A percentile compares a stretch with the other conserved stretches of the same genome.
Conservation (phyloP, 208 protist species). For the Strigomonas culicis region DNA sequence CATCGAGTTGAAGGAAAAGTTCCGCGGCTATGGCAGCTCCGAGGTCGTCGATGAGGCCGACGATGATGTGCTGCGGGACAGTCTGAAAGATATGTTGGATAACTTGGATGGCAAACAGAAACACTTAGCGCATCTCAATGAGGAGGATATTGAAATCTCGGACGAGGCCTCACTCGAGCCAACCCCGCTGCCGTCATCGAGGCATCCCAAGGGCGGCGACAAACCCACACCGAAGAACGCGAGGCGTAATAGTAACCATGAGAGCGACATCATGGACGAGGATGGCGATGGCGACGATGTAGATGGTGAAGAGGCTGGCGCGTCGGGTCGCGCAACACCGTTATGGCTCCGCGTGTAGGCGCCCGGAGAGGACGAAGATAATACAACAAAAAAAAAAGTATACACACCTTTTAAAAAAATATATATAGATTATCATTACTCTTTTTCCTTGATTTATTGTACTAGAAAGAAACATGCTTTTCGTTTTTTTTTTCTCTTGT, state of each 20-base stretch:
- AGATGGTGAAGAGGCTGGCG: conserved; percentile 4
- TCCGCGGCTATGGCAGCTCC: not conserved
- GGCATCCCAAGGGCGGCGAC: too few relatives aligned
- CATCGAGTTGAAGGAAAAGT: not conserved
- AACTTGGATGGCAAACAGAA: conserved; percentile 4
- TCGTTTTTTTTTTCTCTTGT: conserved; percentile 9
- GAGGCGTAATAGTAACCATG: not conserved
- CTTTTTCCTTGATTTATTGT: conserved; percentile 2
- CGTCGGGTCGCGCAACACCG: not conserved
- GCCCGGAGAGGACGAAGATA: not conserved
- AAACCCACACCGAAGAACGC: not conserved
- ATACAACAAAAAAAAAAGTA: conserved; percentile 4
- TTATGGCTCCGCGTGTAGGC: not conserved
- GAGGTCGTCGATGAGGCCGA: not conserved
- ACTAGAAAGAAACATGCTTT: not conserved
- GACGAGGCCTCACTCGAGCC: too few relatives aligned
- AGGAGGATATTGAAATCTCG: too few relatives aligned
- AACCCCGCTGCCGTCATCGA: too few relatives aligned
- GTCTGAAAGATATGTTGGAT: conserved; percentile 1
- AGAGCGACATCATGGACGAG: not conserved
- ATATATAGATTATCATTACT: not conserved
- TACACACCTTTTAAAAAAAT: not conserved
- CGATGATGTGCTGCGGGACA: not conserved
- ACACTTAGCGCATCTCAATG: too few relatives aligned
- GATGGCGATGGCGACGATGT: not conserved